Conservation (phyloP, 2,329 filamentous ascomycete species). For the Aureobasidium sp. region DNA sequence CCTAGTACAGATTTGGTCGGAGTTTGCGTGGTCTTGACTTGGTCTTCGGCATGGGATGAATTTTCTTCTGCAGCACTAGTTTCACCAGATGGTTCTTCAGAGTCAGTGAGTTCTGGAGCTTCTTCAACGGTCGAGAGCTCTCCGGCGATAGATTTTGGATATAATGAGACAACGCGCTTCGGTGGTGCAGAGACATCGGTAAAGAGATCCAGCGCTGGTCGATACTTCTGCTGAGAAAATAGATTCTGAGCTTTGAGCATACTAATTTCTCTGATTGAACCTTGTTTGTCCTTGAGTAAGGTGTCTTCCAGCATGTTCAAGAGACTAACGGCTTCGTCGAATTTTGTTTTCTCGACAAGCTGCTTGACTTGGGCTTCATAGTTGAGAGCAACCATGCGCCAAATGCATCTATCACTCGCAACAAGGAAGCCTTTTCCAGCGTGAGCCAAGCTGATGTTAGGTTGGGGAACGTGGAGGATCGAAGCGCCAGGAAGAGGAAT, state of each 20-base stretch:
- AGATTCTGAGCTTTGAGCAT: slow-evolving; percentile 83
- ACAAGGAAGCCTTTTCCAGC: slow-evolving; percentile 94
- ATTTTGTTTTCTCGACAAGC: slow-evolving; percentile 63
- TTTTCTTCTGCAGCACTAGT: slow-evolving; percentile 27
- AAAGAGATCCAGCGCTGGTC: slow-evolving; percentile 82
- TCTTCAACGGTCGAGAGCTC: slow-evolving; percentile 60
- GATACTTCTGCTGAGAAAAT: slow-evolving; percentile 76
- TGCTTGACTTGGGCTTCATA: slow-evolving; percentile 87
- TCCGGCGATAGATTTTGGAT: slow-evolving; percentile 76
- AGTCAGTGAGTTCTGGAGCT: slow-evolving; percentile 39
- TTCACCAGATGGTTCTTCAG: slow-evolving; percentile 39
- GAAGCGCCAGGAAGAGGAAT: slow-evolving; percentile 75
- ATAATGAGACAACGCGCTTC: slow-evolving; percentile 77
- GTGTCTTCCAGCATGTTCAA: slow-evolving; percentile 89
- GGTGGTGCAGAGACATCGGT: slow-evolving; percentile 84
- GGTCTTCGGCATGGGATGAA: slow-evolving; percentile 23
- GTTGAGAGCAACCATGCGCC: slow-evolving; percentile 90
- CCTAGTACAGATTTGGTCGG: slow-evolving; percentile 40
- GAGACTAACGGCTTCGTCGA: slow-evolving; percentile 89
- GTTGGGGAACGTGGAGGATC: slow-evolving; percentile 84
- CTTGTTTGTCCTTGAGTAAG: slow-evolving; percentile 72
- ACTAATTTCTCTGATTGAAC: slow-evolving; percentile 75
- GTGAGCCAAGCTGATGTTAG: slow-evolving; percentile 88
- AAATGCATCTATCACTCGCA: slow-evolving; percentile 81
- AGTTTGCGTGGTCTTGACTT: slow-evolving; percentile 25